Conservation (phyloP, 1,284 basidiomycete genomes). For the Ustilago bromivora region DNA sequence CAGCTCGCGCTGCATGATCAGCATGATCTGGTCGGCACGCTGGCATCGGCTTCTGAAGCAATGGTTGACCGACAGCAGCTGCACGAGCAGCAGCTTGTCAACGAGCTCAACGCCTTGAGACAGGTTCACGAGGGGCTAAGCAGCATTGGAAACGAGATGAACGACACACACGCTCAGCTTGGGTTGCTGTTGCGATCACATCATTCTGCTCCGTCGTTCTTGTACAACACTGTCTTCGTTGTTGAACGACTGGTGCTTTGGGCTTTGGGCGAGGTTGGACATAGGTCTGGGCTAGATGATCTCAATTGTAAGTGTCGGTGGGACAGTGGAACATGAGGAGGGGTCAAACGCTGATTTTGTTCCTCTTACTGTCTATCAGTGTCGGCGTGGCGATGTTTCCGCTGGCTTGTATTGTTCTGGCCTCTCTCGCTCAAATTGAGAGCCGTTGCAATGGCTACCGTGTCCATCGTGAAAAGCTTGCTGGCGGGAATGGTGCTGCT, state of each 20-base stretch:
- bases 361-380: neutral
- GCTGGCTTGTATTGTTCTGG: slow-evolving; percentile 18
- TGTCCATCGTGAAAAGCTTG: slow-evolving; percentile 1
- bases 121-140: slow-evolving; percentile 7
- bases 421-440: slow-evolving; percentile 13
- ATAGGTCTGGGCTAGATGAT: neutral
- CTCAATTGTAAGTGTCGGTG: slow-evolving; percentile 8
- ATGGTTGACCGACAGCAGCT: slow-evolving; percentile 12
- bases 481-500: slow-evolving; percentile 8
- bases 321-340: neutral
- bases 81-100: slow-evolving; percentile 3
- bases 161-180: slow-evolving; percentile 7
- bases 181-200: slow-evolving; percentile 9
- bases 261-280: slow-evolving; percentile 11
- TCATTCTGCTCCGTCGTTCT: neutral
- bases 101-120: slow-evolving; percentile 13
- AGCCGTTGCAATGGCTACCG: neutral
- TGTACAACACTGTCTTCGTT: neutral
- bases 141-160: slow-evolving; percentile 7
- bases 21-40: slow-evolving; percentile 6
- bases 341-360: slow-evolving; percentile 3
- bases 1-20: neutral
- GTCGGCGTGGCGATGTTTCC: slow-evolving; percentile 12
- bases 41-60: slow-evolving; percentile 5
- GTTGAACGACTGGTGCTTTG: slow-evolving; percentile 15